Conservation (phyloP, 768 basidiomycete species). For the Rhodotorula kratochvilovae region DNA sequence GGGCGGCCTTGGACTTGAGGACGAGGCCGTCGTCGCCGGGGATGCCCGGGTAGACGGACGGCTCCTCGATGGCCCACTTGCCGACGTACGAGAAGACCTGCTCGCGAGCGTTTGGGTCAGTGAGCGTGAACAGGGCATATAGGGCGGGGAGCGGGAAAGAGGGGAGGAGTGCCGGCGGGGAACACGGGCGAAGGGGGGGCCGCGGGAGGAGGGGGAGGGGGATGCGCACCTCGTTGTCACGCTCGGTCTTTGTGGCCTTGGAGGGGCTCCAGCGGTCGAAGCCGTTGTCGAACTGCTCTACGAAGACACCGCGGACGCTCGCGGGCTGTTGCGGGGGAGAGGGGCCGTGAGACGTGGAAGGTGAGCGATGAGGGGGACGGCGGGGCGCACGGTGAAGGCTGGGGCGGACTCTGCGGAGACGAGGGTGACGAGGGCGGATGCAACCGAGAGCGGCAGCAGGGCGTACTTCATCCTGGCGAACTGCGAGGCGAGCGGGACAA, state of each 20-base stretch:
- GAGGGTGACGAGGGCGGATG: slow-evolving; percentile 9
- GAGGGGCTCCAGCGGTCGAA: slow-evolving; percentile 95
- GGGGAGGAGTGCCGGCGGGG: not conserved
- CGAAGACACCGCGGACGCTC: slow-evolving; percentile 53
- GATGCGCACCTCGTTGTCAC: slow-evolving; percentile 75
- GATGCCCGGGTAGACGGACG: slow-evolving; percentile 63
- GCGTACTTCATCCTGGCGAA: slow-evolving; percentile 26
- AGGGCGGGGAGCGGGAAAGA: not conserved
- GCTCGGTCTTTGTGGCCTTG: slow-evolving; percentile 96
- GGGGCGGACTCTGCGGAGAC: slow-evolving; percentile 25
- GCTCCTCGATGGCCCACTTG: slow-evolving; percentile 92
- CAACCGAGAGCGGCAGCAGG: slow-evolving; percentile 20
- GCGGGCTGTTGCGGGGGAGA: slow-evolving; percentile 23
- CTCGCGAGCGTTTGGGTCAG: not conserved
- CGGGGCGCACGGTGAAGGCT: slow-evolving; percentile 21
- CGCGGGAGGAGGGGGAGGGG: no score
- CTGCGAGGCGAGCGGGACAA: not conserved
- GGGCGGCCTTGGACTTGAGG: slow-evolving; percentile 92
- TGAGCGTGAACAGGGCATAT: no score
- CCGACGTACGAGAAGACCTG: slow-evolving; percentile 82
- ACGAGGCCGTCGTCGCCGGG: slow-evolving; percentile 87
- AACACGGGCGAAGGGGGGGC: not conserved
- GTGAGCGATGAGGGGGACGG: not conserved
- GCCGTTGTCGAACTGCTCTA: slow-evolving; percentile 85
- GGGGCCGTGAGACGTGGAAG: slow-evolving; percentile 2